Evolutionary conservation across 805 yeast genomes (phyloP).

Genomic region (Candida takata): DNA sequence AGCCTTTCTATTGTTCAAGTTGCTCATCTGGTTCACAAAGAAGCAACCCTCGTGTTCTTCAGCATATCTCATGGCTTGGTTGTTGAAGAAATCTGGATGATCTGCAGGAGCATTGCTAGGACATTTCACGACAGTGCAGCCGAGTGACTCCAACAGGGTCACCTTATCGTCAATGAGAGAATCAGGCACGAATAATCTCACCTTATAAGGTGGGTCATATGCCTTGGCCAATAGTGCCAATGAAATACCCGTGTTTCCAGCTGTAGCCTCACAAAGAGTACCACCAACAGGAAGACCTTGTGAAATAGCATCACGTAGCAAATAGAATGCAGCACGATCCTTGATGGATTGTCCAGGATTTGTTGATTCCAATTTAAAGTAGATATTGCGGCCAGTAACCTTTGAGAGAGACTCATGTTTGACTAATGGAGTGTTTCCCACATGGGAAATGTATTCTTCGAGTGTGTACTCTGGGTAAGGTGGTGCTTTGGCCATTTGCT

Average conservation of each 20-base stretch:
- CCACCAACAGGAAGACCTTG: constrained; percentile 58
- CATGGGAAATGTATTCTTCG: constrained; percentile 14
- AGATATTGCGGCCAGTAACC: constrained; percentile 64
- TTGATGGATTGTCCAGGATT: constrained; percentile 85
- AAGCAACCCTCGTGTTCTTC: constrained; percentile 41
- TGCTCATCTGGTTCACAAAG: constrained; percentile 80
- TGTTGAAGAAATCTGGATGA: constrained; percentile 37
- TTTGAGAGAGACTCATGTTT: constrained; percentile 52
- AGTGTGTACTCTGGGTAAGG: constrained; percentile 13
- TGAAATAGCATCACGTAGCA: constrained; percentile 52
- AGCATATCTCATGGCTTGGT: constrained; percentile 25
- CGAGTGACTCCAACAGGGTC: constrained; percentile 48
- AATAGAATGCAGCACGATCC: constrained; percentile 70
- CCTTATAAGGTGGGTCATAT: constrained; percentile 32
- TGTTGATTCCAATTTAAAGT: constrained; percentile 62
- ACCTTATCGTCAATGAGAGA: constrained; percentile 69
- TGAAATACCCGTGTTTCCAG: constrained; percentile 83
- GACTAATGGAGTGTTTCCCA: constrained; percentile 72
- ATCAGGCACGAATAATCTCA: constrained; percentile 71
- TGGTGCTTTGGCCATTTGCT: not conserved
- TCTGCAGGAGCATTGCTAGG: constrained; percentile 53
- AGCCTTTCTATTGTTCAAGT: constrained; percentile 62
- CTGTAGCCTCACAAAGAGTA: constrained; percentile 71
- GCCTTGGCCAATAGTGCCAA: constrained; percentile 54
- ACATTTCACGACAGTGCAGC: constrained; percentile 56